Evolutionary conservation across 1,284 basidiomycete species (phyloP), one percentile per base, ranked within the genome.

Genomic region (Moniliella sp.): DNA sequence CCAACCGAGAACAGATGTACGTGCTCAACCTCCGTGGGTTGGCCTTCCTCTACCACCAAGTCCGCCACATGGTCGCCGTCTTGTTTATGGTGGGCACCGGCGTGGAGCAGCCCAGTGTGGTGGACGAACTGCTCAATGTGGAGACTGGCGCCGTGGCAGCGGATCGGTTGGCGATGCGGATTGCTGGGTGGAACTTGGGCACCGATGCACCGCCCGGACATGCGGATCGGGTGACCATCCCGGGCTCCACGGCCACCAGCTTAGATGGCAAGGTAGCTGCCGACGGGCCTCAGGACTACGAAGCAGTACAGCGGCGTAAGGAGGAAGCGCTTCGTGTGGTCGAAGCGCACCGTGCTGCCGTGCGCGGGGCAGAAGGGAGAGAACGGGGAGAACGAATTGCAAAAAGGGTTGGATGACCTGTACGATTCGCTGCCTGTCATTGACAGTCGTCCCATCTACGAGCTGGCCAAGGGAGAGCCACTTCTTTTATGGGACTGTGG

Each of bases 41-140:
- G 0, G 86, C 84, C 0, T 93, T 93, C 59, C 65, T 97, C 26
- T 97, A 91, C 63, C 83, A 99, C 62, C 88, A 94, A 66, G 91
- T 97, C 8, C 71, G 88, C 26, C 82, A 93, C 58, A 93, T 94
- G 61, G 78, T 94, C 71, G 79, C 81, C 2, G 62, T 91, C 29
- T 68, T 97, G 9, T 80, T 97, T 62, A 72, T 93, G 33, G 71
- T 94, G 31, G 88, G 88, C 3, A 63, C 76, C 0, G 70, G 76
- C 0, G 67, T 86, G 25, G 91, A 99, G 57, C 51, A 64, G 1
- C 77, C 81, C 0, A 65, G 65, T 3, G 64, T 91, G 34, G 65
- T 94, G 12, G 66, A 72, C n/a, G 67, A 75, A 8, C 66, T 97
- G 66, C 21, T 93, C 53, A 79, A 93, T 52, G 70, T 72, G 13